Evolutionary conservation across 2,329 filamentous ascomycete species (phyloP).

Genomic region (Exophiala oligosperma): DNA sequence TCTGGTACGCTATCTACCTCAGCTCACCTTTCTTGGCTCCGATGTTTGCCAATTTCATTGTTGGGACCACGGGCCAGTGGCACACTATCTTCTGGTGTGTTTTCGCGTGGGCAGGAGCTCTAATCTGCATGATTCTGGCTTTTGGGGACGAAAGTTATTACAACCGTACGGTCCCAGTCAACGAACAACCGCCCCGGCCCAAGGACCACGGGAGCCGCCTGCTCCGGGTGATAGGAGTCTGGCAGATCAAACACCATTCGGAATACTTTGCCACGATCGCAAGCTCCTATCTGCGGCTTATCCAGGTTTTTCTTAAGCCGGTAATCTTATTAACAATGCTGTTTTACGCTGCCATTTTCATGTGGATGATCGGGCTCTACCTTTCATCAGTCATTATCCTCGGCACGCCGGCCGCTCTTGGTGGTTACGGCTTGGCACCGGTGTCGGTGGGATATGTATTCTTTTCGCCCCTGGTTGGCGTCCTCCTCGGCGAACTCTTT

Average conservation of each 20-base stretch:
- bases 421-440: slow-evolving; percentile 48
- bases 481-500: slow-evolving; percentile 52
- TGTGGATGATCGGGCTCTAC: slow-evolving; percentile 53
- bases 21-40: slow-evolving; percentile 29
- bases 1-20: slow-evolving; percentile 38
- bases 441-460: slow-evolving; percentile 56
- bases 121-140: slow-evolving; percentile 32
- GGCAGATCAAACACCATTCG: slow-evolving; percentile 16
- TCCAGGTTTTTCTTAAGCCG: too few relatives aligned
- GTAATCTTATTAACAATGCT: slow-evolving; percentile 38
- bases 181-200: slow-evolving; percentile 22
- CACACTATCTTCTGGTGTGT: slow-evolving; percentile 36
- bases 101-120: slow-evolving; percentile 28
- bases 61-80: slow-evolving; percentile 34
- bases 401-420: slow-evolving; percentile 34
- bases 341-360: slow-evolving; percentile 12
- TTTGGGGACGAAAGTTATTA: slow-evolving; percentile 41
- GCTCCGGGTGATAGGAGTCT: slow-evolving; percentile 32
- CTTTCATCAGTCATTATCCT: slow-evolving; percentile 56
- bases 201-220: slow-evolving; percentile 23
- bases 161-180: slow-evolving; percentile 30
- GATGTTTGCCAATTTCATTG: slow-evolving; percentile 36
- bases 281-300: too few relatives aligned
- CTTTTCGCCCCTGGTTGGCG: slow-evolving; percentile 57
- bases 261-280: slow-evolving; percentile 34